These are phyloP conservation scores for Phytophthora macrochlamydospora DNA, from an alignment of 352 stramenopile genomes.

Conservation along the genomic window DNA sequence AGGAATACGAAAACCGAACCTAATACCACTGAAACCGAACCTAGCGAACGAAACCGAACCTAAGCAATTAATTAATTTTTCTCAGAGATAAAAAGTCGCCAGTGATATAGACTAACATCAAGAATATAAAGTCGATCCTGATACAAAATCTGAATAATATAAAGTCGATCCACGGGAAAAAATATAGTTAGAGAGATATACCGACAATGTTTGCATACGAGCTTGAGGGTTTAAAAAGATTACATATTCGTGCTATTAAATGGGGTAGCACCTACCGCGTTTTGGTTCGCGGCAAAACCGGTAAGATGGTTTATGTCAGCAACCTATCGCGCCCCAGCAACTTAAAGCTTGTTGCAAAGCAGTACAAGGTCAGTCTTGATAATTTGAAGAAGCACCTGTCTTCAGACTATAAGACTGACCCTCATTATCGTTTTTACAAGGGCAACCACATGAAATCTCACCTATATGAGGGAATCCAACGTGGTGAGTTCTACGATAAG, in stretches of 20 bases:
- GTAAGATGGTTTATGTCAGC: constrained; percentile 4
- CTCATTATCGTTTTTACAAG: background rate
- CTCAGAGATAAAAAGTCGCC: background rate
- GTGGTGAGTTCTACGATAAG: constrained; percentile 1
- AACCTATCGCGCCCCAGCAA: background rate
- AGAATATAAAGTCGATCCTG: background rate
- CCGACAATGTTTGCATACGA: background rate
- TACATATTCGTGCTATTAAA: constrained; percentile 2
- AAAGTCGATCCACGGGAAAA: background rate
- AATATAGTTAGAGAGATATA: background rate
- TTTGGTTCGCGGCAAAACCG: background rate
- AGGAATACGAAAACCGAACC: background rate
- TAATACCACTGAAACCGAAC: background rate
- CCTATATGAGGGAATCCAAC: constrained; percentile 1
- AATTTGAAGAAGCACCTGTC: background rate
- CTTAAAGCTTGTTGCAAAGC: background rate
- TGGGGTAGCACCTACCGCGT: background rate
- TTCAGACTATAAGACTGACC: background rate
- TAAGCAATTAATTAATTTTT: background rate
- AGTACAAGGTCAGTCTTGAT: background rate
- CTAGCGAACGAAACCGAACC: background rate
- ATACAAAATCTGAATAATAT: background rate
- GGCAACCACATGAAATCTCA: background rate
- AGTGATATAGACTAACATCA: background rate
- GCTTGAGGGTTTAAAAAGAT: background rate